A percentile compares a stretch with the other conserved stretches of the same genome.
Evolutionary conservation across 257 asterid genomes (phyloP).

Genomic region (Gentiana dahurica): DNA sequence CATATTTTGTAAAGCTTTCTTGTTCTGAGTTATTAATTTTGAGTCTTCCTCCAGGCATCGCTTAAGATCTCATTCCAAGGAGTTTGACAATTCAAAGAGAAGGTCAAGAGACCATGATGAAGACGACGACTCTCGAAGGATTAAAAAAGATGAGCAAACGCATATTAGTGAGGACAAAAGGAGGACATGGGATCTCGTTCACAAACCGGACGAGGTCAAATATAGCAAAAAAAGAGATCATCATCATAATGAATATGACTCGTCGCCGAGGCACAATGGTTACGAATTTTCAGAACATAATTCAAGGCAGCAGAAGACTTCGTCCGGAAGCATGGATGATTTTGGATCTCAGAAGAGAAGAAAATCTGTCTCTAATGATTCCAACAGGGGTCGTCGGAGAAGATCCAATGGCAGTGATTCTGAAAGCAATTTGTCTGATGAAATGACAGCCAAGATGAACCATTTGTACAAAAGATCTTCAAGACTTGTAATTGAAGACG

Average conservation of each 20-base stretch:
- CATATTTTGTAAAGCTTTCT: too few relatives aligned
- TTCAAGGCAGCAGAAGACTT: slow-evolving; percentile 16
- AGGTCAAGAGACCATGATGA: slow-evolving; percentile 32
- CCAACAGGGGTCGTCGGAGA: slow-evolving; percentile 15
- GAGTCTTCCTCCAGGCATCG: slow-evolving; percentile 25
- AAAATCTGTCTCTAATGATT: slow-evolving; percentile 10
- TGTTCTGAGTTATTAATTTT: too few relatives aligned
- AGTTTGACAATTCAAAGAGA: slow-evolving; percentile 22
- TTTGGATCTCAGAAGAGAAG: slow-evolving; percentile 3
- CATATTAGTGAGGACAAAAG: slow-evolving; percentile 20
- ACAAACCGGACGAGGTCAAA: slow-evolving; percentile 18
- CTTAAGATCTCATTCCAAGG: slow-evolving; percentile 45
- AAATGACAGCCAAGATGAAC: slow-evolving; percentile 8
- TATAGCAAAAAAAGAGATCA: slow-evolving; percentile 18
- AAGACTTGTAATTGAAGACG: slow-evolving; percentile 11
- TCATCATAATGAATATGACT: slow-evolving; percentile 12
- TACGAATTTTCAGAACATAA: slow-evolving; percentile 19
- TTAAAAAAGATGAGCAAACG: slow-evolving; percentile 15
- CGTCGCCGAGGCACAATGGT: neutral
- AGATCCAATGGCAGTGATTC: slow-evolving; percentile 16
- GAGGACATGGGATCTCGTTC: slow-evolving; percentile 19
- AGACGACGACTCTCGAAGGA: slow-evolving; percentile 23
- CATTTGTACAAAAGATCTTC: slow-evolving; percentile 14
- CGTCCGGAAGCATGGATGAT: slow-evolving; percentile 8
- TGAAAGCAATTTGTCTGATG: slow-evolving; percentile 21